Conservation (phyloP, 768 basidiomycete genomes). For the button mushroom (Agaricus bisporus) region DNA sequence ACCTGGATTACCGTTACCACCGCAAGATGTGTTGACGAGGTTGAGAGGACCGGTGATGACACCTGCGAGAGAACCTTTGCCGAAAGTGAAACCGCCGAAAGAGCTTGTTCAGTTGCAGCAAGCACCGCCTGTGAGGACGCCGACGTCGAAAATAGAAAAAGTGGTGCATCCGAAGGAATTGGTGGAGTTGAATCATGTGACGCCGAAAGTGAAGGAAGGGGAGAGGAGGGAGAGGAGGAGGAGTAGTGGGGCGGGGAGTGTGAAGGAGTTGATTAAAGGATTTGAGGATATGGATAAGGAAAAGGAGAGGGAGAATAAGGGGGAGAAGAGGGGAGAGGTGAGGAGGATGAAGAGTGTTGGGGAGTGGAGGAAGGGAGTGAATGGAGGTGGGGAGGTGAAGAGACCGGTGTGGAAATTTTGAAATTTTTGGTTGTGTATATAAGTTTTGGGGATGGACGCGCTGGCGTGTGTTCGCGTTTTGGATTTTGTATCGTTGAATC, state of each 20-base stretch:
- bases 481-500: not conserved
- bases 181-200: slow-evolving; percentile 47
- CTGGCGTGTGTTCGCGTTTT: not conserved
- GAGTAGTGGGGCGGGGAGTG: slow-evolving; percentile 62
- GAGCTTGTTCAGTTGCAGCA: slow-evolving; percentile 60
- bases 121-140: slow-evolving; percentile 35
- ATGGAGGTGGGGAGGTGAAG: not conserved
- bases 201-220: slow-evolving; percentile 22
- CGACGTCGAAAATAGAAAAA: slow-evolving; percentile 38
- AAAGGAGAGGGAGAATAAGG: slow-evolving; percentile 18
- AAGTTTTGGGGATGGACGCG: not conserved
- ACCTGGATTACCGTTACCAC: slow-evolving; percentile 50
- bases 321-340: slow-evolving; percentile 24
- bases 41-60: slow-evolving; percentile 52
- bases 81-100: slow-evolving; percentile 47
- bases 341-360: slow-evolving; percentile 13
- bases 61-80: slow-evolving; percentile 44
- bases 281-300: slow-evolving; percentile 45
- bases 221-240: slow-evolving; percentile 27
- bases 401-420: slow-evolving; percentile 1
- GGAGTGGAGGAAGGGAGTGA: slow-evolving; percentile 8
- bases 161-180: slow-evolving; percentile 35
- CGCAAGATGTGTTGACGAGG: slow-evolving; percentile 43
- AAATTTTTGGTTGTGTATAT: not conserved
- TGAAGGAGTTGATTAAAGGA: slow-evolving; percentile 62